Evolutionary conservation across 83 land plant species (phyloP), one percentile per base, ranked within the genome.

Genomic region (Larix sibirica): DNA sequence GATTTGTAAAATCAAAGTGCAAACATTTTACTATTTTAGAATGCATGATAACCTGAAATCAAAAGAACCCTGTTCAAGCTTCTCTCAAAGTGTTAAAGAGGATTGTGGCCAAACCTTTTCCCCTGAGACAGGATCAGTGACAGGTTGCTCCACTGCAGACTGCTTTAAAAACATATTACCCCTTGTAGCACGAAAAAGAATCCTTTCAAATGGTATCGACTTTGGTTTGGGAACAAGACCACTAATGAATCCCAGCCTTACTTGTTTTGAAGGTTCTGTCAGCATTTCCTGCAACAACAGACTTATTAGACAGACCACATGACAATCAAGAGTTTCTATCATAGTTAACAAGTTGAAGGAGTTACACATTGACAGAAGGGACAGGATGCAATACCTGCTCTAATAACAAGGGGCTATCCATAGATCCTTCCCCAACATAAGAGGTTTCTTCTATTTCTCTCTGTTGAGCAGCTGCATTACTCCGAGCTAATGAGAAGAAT

Each of bases 181-280:
- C 84, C 97, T 90, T 4, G 96, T 97, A 80, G 99, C 99, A 81
- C 99, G 95, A 78, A 97, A 95, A 23, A 97, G 85, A 62, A 95
- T 95, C 82, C 99, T 90, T 82, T 97, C 99, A 92, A 97, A 97
- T 59, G 95, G 83, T 86, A 91, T 86, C 4, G 96, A 90, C 80
- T 97, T 97, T 62, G 81, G 88, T 83, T 91, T 90, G 16, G 96
- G 93, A 44, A 97, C 91, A 73, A 97, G 91, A 13, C 99, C 99
- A 83, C 92, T 84, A 13, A 95, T 80, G 69, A 90, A 97, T 0
- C 97, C 97, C 84, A 97, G 71, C 80, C 94, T 95, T 31, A 88
- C 88, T 82, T 90, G 95, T 86, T 97, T 97, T 64, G 97, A 90
- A 17, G 87, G 83, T 81, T 97, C 97, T 63, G 88, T 85, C 74